A percentile compares a stretch with the other conserved stretches of the same genome.
Evolutionary conservation across 2,329 filamentous ascomycete genomes (phyloP).

Genomic region (Fusarium protoensiforme): DNA sequence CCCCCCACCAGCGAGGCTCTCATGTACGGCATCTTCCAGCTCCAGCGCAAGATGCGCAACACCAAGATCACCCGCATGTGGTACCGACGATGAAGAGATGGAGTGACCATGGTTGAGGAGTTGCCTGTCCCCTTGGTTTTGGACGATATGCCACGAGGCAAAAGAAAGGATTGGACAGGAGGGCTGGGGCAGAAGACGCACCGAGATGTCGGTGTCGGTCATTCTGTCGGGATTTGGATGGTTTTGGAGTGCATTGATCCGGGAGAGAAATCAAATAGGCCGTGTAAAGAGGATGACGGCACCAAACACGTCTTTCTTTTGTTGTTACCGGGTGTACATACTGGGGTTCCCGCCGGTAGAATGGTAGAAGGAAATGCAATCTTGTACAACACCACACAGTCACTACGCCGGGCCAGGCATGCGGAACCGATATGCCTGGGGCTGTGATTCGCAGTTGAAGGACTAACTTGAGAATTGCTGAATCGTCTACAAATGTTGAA

Average conservation of each 20-base stretch:
- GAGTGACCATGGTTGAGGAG: not conserved
- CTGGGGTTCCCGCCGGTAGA: conserved; percentile 32
- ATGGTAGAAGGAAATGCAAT: conserved; percentile 37
- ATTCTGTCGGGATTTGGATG: not conserved
- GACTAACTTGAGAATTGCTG: not conserved
- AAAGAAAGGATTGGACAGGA: not conserved
- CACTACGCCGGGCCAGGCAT: not conserved
- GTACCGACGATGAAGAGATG: conserved; percentile 63
- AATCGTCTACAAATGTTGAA: not conserved
- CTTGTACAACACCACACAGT: conserved; percentile 32
- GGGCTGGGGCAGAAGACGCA: not conserved
- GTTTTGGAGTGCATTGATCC: not conserved
- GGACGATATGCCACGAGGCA: not conserved
- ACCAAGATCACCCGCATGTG: conserved; percentile 67
- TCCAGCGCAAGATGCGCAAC: conserved; percentile 80
- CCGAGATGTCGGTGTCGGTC: not conserved
- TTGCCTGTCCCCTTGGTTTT: not conserved
- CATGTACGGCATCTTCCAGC: conserved; percentile 78
- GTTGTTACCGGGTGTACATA: conserved; percentile 35
- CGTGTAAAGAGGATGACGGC: conserved; percentile 8
- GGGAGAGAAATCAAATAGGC: conserved; percentile 10
- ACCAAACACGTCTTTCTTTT: conserved; percentile 32
- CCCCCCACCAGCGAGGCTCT: conserved; percentile 70
- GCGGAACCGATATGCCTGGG: not conserved
- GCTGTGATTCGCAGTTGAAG: not conserved